These are phyloP conservation scores for Mycena galopus DNA, from an alignment of 768 basidiomycete genomes.

Conservation along the genomic window DNA sequence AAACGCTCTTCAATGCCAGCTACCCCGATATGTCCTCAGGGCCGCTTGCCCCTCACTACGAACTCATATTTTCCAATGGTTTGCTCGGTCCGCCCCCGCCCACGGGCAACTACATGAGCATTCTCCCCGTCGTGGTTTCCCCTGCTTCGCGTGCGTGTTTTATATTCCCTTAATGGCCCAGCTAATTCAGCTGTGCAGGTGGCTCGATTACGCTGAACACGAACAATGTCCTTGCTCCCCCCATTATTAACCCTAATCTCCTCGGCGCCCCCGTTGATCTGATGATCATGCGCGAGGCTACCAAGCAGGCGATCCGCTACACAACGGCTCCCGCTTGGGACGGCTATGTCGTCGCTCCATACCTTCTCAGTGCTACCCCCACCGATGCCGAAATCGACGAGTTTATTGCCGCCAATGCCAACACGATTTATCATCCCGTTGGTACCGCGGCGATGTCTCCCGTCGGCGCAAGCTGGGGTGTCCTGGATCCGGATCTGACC, in stretches of 20 bases:
- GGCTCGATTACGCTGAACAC: conserved; percentile 52
- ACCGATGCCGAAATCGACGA: conserved; percentile 40
- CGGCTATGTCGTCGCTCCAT: conserved; percentile 36
- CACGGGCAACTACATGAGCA: conserved; percentile 39
- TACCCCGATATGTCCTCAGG: conserved; percentile 47
- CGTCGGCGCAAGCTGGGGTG: background rate
- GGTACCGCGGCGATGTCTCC: background rate
- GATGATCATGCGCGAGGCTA: conserved; percentile 39
- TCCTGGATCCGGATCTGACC: background rate
- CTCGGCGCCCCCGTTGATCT: conserved; percentile 43
- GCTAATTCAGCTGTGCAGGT: conserved; percentile 34
- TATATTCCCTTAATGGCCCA: too few relatives aligned
- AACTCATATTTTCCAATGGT: conserved; percentile 43
- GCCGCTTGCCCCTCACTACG: conserved; percentile 45
- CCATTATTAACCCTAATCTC: conserved; percentile 62
- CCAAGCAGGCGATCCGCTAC: conserved; percentile 37
- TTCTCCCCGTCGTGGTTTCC: conserved; percentile 39
- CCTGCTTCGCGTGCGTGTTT: conserved; percentile 41
- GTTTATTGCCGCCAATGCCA: background rate
- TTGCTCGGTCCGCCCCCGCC: conserved; percentile 31
- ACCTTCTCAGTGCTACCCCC: conserved; percentile 21
- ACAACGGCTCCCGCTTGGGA: conserved; percentile 36
- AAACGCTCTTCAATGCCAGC: conserved; percentile 18
- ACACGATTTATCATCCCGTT: background rate
- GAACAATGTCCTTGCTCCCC: conserved; percentile 54